Evolutionary conservation across 768 basidiomycete species (phyloP), one percentile per base, ranked within the genome.

Genomic region (Suillus fuscotomentosus): DNA sequence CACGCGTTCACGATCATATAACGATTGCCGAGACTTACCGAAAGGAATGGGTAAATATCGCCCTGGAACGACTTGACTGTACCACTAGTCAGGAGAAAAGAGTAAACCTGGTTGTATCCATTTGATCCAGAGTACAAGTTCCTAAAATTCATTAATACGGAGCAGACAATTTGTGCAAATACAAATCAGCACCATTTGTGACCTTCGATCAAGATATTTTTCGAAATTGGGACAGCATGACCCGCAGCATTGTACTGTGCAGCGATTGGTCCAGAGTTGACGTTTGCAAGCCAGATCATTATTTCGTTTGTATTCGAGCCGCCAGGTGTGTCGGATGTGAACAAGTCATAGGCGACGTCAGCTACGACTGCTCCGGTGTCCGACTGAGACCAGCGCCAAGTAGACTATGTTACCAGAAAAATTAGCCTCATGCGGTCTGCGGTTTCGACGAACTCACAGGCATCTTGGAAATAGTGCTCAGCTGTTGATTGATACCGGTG

Each of bases 271-370:
- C 81, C 81, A 5, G 87, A 82, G 66, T 84, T 83, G 77, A 73
- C 80, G 68, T 83, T 85, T 1, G 80, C 87, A 14, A 88, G 81
- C 88, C 88, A 89, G 64, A 90, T 75, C 88, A 90, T 90, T 68
- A 88, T 80, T 66, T 83, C 82, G 65, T 77, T 69, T 24, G 66
- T 63, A 62, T 81, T 80, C 42, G 79, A 72, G 36, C 87, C 87
- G 2, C 83, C 82, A 42, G 84, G 55, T 5, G 77, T 76, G 65
- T 69, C 68, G 1, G 88, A 83, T 0, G 88, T 89, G 78, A 90
- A 90, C 1, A 89, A 65, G 66, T 90, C 88, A 65, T 81, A 90
- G 8, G 88, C 85, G 38, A 88, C 80, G 65, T 89, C 80, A 0
- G 84, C 82, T 36, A 87, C 83, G 62, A 86, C 74, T 1, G 71